Base-by-base conservation (phyloP, 202 grass and related monocot species). In the Schoenoplectus triqueter region DNA sequence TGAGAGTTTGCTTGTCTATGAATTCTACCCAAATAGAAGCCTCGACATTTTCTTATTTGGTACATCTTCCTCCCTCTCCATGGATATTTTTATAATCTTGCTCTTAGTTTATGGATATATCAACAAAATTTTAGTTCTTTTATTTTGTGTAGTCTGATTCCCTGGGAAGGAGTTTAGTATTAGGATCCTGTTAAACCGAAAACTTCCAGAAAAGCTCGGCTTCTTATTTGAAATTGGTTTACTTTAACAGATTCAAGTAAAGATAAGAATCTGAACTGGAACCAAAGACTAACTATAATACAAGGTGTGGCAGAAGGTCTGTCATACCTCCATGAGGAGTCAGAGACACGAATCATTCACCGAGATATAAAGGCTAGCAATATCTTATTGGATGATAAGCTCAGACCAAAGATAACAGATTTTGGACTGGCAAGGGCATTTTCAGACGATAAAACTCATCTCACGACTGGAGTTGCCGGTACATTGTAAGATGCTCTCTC, bases 361-460 rank as follows among this genome's bases (percentile, higher is more conserved):
- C 74, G 91, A 22, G 94, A 93, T 55, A 97, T 97, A 54, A 97
- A 97, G 89, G 94, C 94, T 51, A 94, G 94, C 64, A 97, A 97
- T 91, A 97, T 97, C 81, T 86, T 97, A 63, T 75, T 97, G 79
- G 94, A 97, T 82, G 91, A 97, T 78, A 97, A 92, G 68, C 85
- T 93, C 4, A 97, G 87, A 75, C 86, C 94, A 55, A 97, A 92
- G 74, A 93, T 97, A 84, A 93, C 91, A 50, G 91, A 97, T 90
- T 97, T 97, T 86, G 94, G 94, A 31, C 89, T 97, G 73, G 94
- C 94, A 72, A 92, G 87, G 90, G 86, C 91, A 69, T 90, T 92
- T 73, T 84, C 85, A 21, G 88, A 87, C 54, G 91, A 97, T 3
- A 79, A 84, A 85, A 94, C 94, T 84, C 94, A 97, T 87, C 73